Conservation (phyloP, 176 grass and related monocot genomes). For the Microstegium vimineum region DNA sequence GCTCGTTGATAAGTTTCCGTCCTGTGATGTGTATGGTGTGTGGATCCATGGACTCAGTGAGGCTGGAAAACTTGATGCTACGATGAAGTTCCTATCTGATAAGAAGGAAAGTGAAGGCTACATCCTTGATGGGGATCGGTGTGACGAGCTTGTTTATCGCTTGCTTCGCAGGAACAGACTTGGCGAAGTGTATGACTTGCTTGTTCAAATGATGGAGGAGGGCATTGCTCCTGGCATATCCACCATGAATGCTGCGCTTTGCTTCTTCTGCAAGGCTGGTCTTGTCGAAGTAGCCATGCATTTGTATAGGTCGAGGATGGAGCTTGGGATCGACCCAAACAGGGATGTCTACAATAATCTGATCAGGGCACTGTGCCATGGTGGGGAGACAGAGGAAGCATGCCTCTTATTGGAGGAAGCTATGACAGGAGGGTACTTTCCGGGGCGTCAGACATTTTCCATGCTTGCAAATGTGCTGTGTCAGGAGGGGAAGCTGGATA, state of each 20-base stretch:
- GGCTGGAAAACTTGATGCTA: conserved; percentile 51
- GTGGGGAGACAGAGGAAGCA: conserved; percentile 53
- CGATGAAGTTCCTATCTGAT: conserved; percentile 57
- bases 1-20: conserved; percentile 66
- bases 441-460: conserved; percentile 60
- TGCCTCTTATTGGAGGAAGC: conserved; percentile 66
- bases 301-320: conserved; percentile 63
- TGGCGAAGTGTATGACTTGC: conserved; percentile 64
- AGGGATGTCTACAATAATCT: conserved; percentile 62
- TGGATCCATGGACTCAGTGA: conserved; percentile 55
- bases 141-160: conserved; percentile 49
- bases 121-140: conserved; percentile 42
- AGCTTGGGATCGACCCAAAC: conserved; percentile 78
- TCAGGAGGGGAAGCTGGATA: conserved; percentile 70
- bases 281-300: conserved; percentile 79
- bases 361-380: conserved; percentile 60
- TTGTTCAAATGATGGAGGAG: conserved; percentile 96
- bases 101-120: conserved; percentile 81
- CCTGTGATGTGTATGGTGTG: conserved; percentile 49
- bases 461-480: conserved; percentile 75
- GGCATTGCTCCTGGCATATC: conserved; percentile 59
- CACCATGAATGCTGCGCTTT: conserved; percentile 76
- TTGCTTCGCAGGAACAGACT: conserved; percentile 60
- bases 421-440: conserved; percentile 63
- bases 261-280: conserved; percentile 98